Conservation (phyloP, 768 basidiomycete species). For the Tylopilus sp. region DNA sequence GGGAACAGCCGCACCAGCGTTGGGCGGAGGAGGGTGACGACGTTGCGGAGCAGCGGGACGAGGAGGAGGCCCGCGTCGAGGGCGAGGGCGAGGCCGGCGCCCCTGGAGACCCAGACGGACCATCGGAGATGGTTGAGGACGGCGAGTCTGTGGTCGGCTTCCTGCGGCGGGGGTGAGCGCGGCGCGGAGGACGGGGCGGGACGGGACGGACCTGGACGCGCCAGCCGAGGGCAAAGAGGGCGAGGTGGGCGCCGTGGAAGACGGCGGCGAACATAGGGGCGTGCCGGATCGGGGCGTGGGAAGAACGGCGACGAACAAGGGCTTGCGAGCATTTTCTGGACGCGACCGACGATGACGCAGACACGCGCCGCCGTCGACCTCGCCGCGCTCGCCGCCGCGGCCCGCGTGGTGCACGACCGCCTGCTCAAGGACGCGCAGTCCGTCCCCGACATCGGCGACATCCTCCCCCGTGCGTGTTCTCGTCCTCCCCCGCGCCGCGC, state of each 20-base stretch:
- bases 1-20: conserved; percentile 80
- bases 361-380: conserved; percentile 47
- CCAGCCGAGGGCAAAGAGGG: conserved; percentile 86
- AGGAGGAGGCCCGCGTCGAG: conserved; percentile 84
- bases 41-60: conserved; percentile 85
- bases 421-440: conserved; percentile 69
- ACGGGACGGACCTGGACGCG: conserved; percentile 56
- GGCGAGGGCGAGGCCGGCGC: conserved; percentile 87
- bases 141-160: conserved; percentile 56
- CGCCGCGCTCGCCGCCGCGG: conserved; percentile 59
- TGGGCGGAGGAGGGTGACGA: conserved; percentile 81
- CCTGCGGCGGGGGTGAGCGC: conserved; percentile 36
- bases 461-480: conserved; percentile 49
- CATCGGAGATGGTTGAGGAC: conserved; percentile 76
- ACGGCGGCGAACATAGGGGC: conserved; percentile 71
- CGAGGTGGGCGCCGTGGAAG: conserved; percentile 77
- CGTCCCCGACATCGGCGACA: conserved; percentile 74
- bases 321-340: neutral
- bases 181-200: neutral
- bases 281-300: conserved; percentile 16
- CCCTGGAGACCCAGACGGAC: conserved; percentile 89
- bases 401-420: conserved; percentile 62
- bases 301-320: neutral
- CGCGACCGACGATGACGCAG: conserved; percentile 14
- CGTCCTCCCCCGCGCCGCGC: neutral